phyloP scores from a whole-genome alignment of 495 filamentous ascomycete genomes.

The Penicillium paxilli region DNA sequence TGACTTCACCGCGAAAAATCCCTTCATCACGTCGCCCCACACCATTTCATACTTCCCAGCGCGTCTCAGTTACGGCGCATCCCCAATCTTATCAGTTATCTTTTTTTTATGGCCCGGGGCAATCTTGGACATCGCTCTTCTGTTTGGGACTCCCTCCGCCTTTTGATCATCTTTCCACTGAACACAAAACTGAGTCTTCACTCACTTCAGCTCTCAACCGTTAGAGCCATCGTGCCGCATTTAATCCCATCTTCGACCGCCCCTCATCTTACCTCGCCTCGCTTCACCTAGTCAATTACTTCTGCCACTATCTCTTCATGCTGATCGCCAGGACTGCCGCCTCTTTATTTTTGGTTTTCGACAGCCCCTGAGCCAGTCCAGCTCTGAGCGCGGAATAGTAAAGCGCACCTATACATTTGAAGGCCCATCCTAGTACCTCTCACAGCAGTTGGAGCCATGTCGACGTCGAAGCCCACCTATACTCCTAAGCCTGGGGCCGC shows the following conservation, averaged over 20 bases:
- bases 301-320: conserved; percentile 1
- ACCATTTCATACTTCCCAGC: background rate
- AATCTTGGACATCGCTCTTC: too few species aligned
- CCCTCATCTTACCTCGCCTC: background rate
- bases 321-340: conserved; percentile 13
- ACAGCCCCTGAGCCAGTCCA: background rate
- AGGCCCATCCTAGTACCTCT: background rate
- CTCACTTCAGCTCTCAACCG: background rate
- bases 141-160: background rate
- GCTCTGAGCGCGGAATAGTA: background rate
- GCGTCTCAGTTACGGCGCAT: too few species aligned
- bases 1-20: conserved; percentile 2
- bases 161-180: background rate
- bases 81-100: conserved; percentile 22
- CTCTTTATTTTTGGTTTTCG: background rate
- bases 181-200: too few species aligned
- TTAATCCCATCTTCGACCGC: background rate
- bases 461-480: conserved; percentile 22
- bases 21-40: conserved; percentile 12
- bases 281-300: background rate
- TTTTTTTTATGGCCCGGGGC: background rate
- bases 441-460: conserved; percentile 24
- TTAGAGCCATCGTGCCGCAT: too few species aligned
- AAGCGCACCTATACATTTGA: too few species aligned
- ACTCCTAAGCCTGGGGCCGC: conserved; percentile 17